phyloP scores from a whole-genome alignment of 345 rosid genomes.

The Eucalyptus globulus region DNA sequence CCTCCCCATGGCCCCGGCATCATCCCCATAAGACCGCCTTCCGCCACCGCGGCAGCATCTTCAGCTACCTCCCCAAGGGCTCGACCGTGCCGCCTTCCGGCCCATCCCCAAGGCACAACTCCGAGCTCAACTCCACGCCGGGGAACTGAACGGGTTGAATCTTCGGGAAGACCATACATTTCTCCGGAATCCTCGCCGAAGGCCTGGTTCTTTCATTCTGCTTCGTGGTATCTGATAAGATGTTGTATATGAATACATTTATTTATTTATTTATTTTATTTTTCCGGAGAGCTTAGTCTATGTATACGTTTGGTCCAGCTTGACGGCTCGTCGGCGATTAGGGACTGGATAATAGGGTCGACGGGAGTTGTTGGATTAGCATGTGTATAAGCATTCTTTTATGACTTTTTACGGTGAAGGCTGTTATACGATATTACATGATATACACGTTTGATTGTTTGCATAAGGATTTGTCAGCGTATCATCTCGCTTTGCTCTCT shows the following conservation, averaged over 20 bases:
- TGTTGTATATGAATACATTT: neutral
- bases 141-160: neutral
- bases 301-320: neutral
- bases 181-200: neutral
- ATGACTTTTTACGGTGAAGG: neutral
- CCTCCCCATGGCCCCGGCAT: neutral
- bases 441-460: neutral
- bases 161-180: neutral
- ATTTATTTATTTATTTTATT: neutral
- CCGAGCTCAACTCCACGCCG: neutral
- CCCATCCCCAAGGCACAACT: neutral
- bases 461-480: neutral
- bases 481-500: neutral
- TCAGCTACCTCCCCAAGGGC: neutral
- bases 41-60: neutral
- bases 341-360: neutral
- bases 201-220: neutral
- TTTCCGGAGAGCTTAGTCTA: neutral
- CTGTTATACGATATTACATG: neutral
- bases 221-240: neutral
- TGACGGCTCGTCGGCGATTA: neutral
- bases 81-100: neutral
- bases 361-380: neutral
- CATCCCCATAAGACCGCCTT: neutral
- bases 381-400: neutral